phyloP scores from a whole-genome alignment of 768 basidiomycete genomes.

The Candolleomyces eurysporus region DNA sequence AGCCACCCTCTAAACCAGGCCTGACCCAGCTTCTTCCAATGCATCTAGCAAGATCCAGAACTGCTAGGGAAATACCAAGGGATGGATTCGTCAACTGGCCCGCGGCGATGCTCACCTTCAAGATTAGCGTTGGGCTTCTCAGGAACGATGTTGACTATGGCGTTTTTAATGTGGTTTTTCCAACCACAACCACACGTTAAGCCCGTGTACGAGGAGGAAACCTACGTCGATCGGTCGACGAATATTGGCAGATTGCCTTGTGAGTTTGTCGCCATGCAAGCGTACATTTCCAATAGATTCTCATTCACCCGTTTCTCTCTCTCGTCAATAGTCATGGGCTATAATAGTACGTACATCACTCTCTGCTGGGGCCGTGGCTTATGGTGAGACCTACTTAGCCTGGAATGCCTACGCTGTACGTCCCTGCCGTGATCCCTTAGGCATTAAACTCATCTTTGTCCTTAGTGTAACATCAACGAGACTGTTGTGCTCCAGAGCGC shows the following conservation, averaged over 20 bases:
- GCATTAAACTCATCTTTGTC: not conserved
- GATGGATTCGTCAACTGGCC: not conserved
- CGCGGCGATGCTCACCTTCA: not conserved
- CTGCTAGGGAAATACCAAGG: not conserved
- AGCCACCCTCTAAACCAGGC: not conserved
- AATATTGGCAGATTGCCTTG: slow-evolving; percentile 28
- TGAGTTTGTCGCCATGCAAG: slow-evolving; percentile 7
- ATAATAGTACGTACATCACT: slow-evolving; percentile 46
- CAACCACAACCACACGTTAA: not conserved
- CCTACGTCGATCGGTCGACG: slow-evolving; percentile 1
- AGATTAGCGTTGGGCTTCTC: not conserved
- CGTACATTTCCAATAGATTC: too few species aligned
- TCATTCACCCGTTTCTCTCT: too few species aligned
- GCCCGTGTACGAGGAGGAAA: not conserved
- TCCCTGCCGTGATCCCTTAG: not conserved
- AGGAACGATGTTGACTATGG: not conserved
- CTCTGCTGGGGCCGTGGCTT: not conserved
- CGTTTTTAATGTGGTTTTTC: not conserved
- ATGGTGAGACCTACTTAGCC: slow-evolving; percentile 28
- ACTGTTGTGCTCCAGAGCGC: slow-evolving; percentile 49
- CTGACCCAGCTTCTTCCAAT: not conserved
- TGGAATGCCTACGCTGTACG: slow-evolving; percentile 63
- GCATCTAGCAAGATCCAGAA: not conserved
- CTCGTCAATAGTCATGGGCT: slow-evolving; percentile 47
- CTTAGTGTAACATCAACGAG: slow-evolving; percentile 59